Evolutionary conservation across 176 grass and related monocot genomes (phyloP).

Genomic region (Aegilops tauschii): DNA sequence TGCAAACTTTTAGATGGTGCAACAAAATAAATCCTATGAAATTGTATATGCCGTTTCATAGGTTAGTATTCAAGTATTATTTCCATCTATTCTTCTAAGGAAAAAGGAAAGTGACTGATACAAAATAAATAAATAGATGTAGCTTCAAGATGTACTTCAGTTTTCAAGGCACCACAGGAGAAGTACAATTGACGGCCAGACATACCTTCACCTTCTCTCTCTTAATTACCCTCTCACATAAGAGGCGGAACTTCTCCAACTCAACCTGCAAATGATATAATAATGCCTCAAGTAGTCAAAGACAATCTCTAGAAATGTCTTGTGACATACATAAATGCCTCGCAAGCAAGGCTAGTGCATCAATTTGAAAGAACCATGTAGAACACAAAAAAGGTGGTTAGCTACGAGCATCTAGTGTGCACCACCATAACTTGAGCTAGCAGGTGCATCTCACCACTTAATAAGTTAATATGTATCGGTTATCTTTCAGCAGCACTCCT

Average conservation of each 20-base stretch:
- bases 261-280: conserved; percentile 62
- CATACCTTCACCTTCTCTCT: conserved; percentile 96
- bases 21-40: not conserved
- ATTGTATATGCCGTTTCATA: not conserved
- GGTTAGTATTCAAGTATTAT: conserved; percentile 14
- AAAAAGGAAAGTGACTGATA: not conserved
- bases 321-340: not conserved
- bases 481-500: not conserved
- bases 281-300: conserved; percentile 20
- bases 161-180: conserved; percentile 12
- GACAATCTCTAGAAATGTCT: not conserved
- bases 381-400: not conserved
- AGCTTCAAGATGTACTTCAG: conserved; percentile 21
- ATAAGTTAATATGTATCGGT: not conserved
- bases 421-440: not conserved
- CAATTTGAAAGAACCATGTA: not conserved
- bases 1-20: not conserved
- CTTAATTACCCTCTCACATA: conserved; percentile 97
- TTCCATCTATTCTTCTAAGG: conserved; percentile 3
- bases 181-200: conserved; percentile 7
- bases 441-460: not conserved
- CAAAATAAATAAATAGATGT: conserved; percentile 6
- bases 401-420: not conserved
- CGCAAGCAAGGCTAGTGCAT: not conserved
- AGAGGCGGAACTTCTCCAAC: conserved; percentile 89